These are phyloP conservation scores for Aspergillus brasiliensis DNA, from an alignment of 2,329 filamentous ascomycete species.

Conservation along the genomic window DNA sequence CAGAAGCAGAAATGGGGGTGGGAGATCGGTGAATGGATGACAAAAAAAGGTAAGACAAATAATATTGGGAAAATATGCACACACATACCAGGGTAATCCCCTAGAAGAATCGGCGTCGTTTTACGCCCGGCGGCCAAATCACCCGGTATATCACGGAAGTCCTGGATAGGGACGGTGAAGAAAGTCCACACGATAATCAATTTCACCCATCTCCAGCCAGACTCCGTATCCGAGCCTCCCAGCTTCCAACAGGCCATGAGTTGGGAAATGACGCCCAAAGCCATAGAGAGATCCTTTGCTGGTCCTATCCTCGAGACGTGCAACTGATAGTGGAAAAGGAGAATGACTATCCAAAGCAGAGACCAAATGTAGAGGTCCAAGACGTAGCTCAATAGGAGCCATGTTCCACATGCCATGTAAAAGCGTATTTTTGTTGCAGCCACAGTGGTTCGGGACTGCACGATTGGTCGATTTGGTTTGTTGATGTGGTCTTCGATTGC, in stretches of 20 bases:
- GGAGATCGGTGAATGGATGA: too few relatives aligned
- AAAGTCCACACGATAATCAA: neutral
- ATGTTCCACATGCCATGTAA: neutral
- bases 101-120: neutral
- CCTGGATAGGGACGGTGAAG: neutral
- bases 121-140: neutral
- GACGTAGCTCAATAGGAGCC: neutral
- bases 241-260: neutral
- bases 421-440: neutral
- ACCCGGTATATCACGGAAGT: neutral
- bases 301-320: neutral
- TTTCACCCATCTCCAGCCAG: neutral
- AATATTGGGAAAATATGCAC: too few relatives aligned
- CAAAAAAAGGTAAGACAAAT: too few relatives aligned
- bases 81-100: neutral
- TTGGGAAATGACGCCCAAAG: neutral
- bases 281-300: slow-evolving; percentile 1
- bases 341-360: neutral
- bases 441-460: neutral
- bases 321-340: neutral
- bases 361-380: neutral
- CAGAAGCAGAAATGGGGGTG: too few relatives aligned
- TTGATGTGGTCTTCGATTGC: neutral
- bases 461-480: slow-evolving; percentile 1
- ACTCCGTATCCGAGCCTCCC: neutral